phyloP scores from a whole-genome alignment of 2,329 filamentous ascomycete genomes.

The Trichophyton equinum region DNA sequence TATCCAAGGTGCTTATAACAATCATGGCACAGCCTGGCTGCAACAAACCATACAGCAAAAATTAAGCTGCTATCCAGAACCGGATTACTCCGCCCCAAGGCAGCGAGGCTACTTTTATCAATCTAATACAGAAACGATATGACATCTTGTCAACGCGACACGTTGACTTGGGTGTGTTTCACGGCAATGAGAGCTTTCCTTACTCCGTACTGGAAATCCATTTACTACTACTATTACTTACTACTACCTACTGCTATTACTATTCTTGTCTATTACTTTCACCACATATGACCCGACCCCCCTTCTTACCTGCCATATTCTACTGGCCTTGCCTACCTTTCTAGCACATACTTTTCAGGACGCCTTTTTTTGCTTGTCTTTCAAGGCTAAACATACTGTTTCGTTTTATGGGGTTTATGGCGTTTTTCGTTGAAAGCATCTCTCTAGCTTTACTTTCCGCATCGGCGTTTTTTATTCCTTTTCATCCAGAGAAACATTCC shows the following conservation, averaged over 20 bases:
- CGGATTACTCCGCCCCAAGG: background rate
- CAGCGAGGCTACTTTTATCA: slow-evolving; percentile 1
- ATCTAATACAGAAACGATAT: background rate
- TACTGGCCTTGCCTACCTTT: background rate
- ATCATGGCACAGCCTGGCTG: slow-evolving; percentile 4
- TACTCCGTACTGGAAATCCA: background rate
- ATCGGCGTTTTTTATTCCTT: background rate
- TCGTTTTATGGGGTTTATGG: background rate
- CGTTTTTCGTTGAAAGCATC: background rate
- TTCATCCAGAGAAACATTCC: background rate
- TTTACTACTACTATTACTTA: background rate
- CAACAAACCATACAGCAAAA: slow-evolving; percentile 1
- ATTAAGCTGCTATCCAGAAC: background rate
- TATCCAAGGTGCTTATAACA: background rate
- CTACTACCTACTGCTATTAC: background rate
- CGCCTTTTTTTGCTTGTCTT: background rate
- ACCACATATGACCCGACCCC: background rate
- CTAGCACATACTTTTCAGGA: slow-evolving; percentile 1
- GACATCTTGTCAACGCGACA: background rate
- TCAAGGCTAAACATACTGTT: background rate
- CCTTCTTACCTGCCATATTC: background rate
- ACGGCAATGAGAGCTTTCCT: background rate
- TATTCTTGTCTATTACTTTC: background rate
- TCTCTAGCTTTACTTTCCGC: background rate
- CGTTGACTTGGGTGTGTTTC: background rate